phyloP scores from a whole-genome alignment of 2,329 filamentous ascomycete species.

The Dactylellina cionopaga region DNA sequence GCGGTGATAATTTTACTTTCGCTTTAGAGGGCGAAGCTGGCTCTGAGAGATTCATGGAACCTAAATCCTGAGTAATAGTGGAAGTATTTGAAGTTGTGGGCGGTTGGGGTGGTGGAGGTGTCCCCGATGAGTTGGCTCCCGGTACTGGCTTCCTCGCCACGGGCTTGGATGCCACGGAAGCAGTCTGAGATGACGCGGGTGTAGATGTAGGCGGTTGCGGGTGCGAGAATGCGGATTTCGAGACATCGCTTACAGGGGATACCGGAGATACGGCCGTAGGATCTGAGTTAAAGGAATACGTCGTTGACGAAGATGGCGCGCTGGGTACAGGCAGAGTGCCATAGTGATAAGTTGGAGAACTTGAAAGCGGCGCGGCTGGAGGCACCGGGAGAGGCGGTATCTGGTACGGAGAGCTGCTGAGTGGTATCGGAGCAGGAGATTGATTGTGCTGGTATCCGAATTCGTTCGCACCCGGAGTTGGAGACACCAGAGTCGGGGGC shows the following conservation, averaged over 20 bases:
- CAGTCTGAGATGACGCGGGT: background rate
- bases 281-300: slow-evolving; percentile 11
- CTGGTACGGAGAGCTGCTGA: slow-evolving; percentile 27
- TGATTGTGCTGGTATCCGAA: slow-evolving; percentile 12
- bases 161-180: slow-evolving; percentile 7
- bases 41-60: slow-evolving; percentile 18
- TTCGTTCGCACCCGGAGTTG: background rate
- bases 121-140: background rate
- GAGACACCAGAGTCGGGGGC: slow-evolving; percentile 25
- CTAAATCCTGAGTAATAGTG: slow-evolving; percentile 2
- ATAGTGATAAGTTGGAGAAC: slow-evolving; percentile 20
- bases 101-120: slow-evolving; percentile 3
- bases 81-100: background rate
- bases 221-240: slow-evolving; percentile 14
- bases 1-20: slow-evolving; percentile 14
- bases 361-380: slow-evolving; percentile 31
- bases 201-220: slow-evolving; percentile 1
- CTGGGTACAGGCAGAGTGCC: background rate
- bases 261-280: slow-evolving; percentile 23
- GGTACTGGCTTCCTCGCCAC: slow-evolving; percentile 39
- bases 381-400: slow-evolving; percentile 40
- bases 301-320: background rate
- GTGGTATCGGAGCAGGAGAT: slow-evolving; percentile 3
- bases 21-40: background rate
- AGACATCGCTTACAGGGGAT: slow-evolving; percentile 31